Evolutionary conservation across 1,284 basidiomycete genomes (phyloP).

Genomic region (Meripilus lineatus): DNA sequence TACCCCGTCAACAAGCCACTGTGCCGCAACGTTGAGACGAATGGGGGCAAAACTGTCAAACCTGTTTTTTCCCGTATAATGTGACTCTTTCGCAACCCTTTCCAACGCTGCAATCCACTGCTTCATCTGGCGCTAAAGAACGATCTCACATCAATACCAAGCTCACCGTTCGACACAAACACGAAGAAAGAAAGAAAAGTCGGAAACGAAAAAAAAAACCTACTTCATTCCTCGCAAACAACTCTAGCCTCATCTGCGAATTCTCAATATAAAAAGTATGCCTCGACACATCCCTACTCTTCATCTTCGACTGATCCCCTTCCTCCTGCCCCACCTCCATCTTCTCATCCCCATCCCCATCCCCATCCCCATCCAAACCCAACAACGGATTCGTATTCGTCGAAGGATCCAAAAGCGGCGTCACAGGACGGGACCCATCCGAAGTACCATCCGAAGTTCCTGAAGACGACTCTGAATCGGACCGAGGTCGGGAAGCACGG

Average conservation of each 20-base stretch:
- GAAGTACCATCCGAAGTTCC: background rate
- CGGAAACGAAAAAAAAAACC: slow-evolving; percentile 5
- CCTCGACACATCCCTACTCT: slow-evolving; percentile 63
- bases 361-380: slow-evolving; percentile 21
- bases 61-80: slow-evolving; percentile 79
- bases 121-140: slow-evolving; percentile 82
- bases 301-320: slow-evolving; percentile 40
- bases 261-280: slow-evolving; percentile 96
- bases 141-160: background rate
- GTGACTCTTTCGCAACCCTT: slow-evolving; percentile 71
- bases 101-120: slow-evolving; percentile 96
- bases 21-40: slow-evolving; percentile 88
- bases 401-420: slow-evolving; percentile 68
- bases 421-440: slow-evolving; percentile 31
- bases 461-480: slow-evolving; percentile 12
- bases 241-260: slow-evolving; percentile 84
- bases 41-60: slow-evolving; percentile 96
- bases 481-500: slow-evolving; percentile 17
- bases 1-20: slow-evolving; percentile 99
- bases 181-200: too few relatives aligned
- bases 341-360: slow-evolving; percentile 22
- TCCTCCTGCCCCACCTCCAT: slow-evolving; percentile 21
- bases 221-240: slow-evolving; percentile 87
- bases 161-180: slow-evolving; percentile 2
- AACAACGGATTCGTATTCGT: slow-evolving; percentile 60